Conservation (phyloP, 2,329 filamentous ascomycete genomes). For the Claviceps citrina region DNA sequence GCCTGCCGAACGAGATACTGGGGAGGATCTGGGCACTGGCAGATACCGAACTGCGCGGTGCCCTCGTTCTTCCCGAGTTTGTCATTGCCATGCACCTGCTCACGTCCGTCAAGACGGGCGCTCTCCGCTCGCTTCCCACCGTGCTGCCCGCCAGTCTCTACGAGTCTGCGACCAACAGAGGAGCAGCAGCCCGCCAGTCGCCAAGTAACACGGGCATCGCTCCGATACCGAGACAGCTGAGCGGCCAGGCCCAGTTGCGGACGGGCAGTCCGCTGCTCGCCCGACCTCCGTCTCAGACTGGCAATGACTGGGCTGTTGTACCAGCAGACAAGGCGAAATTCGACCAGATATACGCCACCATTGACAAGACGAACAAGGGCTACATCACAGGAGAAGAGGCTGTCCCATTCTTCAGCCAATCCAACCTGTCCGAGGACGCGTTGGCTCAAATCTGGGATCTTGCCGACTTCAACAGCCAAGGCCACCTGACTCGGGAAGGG, state of each 20-base stretch:
- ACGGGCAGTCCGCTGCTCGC: constrained; percentile 43
- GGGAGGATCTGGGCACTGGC: constrained; percentile 94
- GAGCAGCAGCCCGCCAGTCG: constrained; percentile 31
- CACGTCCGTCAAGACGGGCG: constrained; percentile 75
- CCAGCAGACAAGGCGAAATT: constrained; percentile 76
- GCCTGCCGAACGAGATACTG: constrained; percentile 74
- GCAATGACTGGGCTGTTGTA: constrained; percentile 63
- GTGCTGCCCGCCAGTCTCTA: constrained; percentile 74
- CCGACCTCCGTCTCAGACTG: constrained; percentile 29
- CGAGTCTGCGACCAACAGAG: constrained; percentile 69
- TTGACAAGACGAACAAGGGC: constrained; percentile 69
- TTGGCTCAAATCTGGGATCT: constrained; percentile 96
- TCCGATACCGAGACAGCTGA: constrained; percentile 71
- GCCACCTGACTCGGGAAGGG: constrained; percentile 71
- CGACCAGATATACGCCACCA: constrained; percentile 66
- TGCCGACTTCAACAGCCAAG: constrained; percentile 82
- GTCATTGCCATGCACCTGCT: constrained; percentile 97
- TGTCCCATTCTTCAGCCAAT: constrained; percentile 86
- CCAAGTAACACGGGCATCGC: constrained; percentile 39
- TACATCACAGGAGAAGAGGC: constrained; percentile 89
- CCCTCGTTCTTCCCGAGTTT: constrained; percentile 77
- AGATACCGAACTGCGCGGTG: constrained; percentile 83
- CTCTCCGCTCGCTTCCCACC: constrained; percentile 62
- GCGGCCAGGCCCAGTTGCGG: constrained; percentile 50
- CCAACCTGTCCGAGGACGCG: constrained; percentile 71